These are phyloP conservation scores for Bothriochloa decipiens DNA, from an alignment of 176 grass and related monocot species.

Conservation along the genomic window DNA sequence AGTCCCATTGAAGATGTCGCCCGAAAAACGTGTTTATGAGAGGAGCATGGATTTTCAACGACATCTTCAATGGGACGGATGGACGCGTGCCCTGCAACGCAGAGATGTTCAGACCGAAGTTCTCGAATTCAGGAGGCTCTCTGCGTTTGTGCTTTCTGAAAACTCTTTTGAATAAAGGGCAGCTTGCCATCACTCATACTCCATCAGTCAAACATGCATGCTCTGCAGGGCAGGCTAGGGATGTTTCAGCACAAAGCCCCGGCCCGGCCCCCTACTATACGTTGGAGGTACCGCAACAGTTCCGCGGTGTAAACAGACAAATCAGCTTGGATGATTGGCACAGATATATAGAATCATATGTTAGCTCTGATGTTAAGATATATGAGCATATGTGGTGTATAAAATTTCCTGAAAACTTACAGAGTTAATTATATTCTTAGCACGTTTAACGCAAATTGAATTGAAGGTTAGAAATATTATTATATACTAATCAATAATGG, in stretches of 20 bases:
- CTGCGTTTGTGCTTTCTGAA: neutral
- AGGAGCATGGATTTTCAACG: too few species aligned
- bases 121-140: neutral
- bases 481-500: too few species aligned
- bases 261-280: neutral
- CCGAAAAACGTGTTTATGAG: too few species aligned
- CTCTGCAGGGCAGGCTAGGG: neutral
- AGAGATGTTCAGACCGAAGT: constrained; percentile 10
- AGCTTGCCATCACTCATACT: neutral
- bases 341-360: constrained; percentile 9
- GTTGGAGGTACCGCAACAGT: neutral
- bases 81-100: neutral
- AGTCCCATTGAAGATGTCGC: too few species aligned
- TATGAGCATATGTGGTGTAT: neutral
- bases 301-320: constrained; percentile 18
- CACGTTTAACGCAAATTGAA: too few species aligned
- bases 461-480: too few species aligned
- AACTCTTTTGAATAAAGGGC: constrained; percentile 19
- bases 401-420: too few species aligned
- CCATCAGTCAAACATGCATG: neutral
- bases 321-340: neutral
- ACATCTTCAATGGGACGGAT: too few species aligned
- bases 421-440: too few species aligned
- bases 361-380: constrained; percentile 6
- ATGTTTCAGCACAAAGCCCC: neutral